Evolutionary conservation across 768 basidiomycete species (phyloP).

Genomic region (Suillus cothurnatus): DNA sequence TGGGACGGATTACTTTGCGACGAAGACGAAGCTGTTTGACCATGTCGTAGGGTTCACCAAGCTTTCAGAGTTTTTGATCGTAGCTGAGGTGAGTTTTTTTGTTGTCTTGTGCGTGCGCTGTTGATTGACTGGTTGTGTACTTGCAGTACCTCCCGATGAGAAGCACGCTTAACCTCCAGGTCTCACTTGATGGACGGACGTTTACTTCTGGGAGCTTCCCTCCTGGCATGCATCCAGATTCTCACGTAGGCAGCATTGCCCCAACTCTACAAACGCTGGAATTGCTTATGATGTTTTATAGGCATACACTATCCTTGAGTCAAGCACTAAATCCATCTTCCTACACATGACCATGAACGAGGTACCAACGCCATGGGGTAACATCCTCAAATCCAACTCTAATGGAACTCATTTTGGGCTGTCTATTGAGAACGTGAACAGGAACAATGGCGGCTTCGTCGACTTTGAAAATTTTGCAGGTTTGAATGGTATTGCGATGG

Average conservation of each 20-base stretch:
- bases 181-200: constrained; percentile 85
- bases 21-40: constrained; percentile 78
- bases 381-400: constrained; percentile 93
- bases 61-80: constrained; percentile 95
- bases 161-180: constrained; percentile 77
- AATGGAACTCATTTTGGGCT: constrained; percentile 97
- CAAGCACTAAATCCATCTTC: constrained; percentile 90
- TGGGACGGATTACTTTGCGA: constrained; percentile 71
- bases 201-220: constrained; percentile 92
- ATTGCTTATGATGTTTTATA: constrained; percentile 27
- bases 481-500: constrained; percentile 91
- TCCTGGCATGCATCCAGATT: constrained; percentile 83
- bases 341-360: constrained; percentile 94
- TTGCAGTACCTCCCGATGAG: constrained; percentile 52
- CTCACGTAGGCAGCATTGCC: constrained; percentile 64
- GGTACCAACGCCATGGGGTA: constrained; percentile 77
- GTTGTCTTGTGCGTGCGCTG: constrained; percentile 16
- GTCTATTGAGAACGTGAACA: constrained; percentile 85
- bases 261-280: not conserved
- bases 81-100: constrained; percentile 73
- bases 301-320: constrained; percentile 95
- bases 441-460: constrained; percentile 82
- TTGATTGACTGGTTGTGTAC: constrained; percentile 7
- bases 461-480: constrained; percentile 99
- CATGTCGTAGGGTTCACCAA: constrained; percentile 93